Evolutionary conservation across 192 early-diverging fungal species (phyloP).

Genomic region (Lunasporangiospora selenospora): DNA sequence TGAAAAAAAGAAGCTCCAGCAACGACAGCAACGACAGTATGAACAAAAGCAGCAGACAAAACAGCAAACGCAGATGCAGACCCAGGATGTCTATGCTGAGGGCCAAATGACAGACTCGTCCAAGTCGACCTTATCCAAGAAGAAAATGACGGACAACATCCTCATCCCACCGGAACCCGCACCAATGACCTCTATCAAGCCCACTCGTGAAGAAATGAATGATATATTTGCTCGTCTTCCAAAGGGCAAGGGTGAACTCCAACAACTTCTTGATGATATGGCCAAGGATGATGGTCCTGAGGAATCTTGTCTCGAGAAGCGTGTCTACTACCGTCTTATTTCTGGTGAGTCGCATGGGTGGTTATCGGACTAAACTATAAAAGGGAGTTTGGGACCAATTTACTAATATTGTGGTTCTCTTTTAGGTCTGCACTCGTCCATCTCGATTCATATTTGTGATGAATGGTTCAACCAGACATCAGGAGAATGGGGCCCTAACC

Average conservation of each 20-base stretch:
- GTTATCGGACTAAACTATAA: neutral
- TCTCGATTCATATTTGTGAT: conserved; percentile 97
- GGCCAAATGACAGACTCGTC: too few species aligned
- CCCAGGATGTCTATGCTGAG: too few species aligned
- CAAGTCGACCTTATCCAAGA: too few species aligned
- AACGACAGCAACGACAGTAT: too few species aligned
- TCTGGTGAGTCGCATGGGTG: conserved; percentile 49
- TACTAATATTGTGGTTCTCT: neutral
- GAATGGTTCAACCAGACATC: conserved; percentile 91
- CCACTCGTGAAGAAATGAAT: conserved; percentile 23
- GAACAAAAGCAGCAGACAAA: too few species aligned
- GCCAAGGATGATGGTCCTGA: conserved; percentile 37
- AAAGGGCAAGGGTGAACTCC: conserved; percentile 33
- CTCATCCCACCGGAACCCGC: conserved; percentile 38
- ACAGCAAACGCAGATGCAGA: too few species aligned
- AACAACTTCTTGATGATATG: conserved; percentile 24
- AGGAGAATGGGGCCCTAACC: conserved; percentile 87
- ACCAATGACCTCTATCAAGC: conserved; percentile 18
- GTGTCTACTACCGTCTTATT: conserved; percentile 79
- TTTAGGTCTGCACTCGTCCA: conserved; percentile 90
- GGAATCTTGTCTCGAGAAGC: conserved; percentile 81
- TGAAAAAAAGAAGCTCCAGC: neutral
- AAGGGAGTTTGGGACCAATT: neutral
- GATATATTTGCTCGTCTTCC: conserved; percentile 30
- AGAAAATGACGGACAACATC: conserved; percentile 13